A percentile compares a stretch with the other conserved stretches of the same genome.
These are phyloP conservation scores for Schizopora paradoxa DNA, from an alignment of 1,284 basidiomycete genomes.

Conservation along the genomic window DNA sequence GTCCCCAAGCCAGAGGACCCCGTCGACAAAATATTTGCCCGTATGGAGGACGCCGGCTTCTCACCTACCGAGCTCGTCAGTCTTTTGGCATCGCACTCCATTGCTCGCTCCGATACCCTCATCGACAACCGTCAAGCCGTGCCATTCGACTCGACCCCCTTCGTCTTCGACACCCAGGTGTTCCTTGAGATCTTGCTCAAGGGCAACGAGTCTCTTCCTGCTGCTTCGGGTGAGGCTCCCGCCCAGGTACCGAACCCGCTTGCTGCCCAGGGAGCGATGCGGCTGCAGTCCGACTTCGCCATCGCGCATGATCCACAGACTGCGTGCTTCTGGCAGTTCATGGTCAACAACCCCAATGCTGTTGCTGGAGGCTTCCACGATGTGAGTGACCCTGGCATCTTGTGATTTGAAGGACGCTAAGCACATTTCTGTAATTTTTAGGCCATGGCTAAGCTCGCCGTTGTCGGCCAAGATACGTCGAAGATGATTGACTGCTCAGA, in stretches of 20 bases:
- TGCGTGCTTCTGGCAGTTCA: slow-evolving; percentile 21
- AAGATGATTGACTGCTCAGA: slow-evolving; percentile 33
- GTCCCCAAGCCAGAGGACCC: slow-evolving; percentile 27
- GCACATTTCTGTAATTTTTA: slow-evolving; percentile 18
- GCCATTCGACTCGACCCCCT: slow-evolving; percentile 22
- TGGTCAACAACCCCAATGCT: slow-evolving; percentile 17
- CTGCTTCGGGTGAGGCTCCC: slow-evolving; percentile 5
- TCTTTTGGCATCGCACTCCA: slow-evolving; percentile 22
- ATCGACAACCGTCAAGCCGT: slow-evolving; percentile 13
- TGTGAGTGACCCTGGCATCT: not conserved
- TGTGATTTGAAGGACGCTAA: not conserved
- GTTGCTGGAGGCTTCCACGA: slow-evolving; percentile 14
- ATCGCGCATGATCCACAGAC: slow-evolving; percentile 10
- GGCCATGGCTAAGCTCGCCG: slow-evolving; percentile 32
- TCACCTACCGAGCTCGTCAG: slow-evolving; percentile 27
- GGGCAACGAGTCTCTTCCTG: slow-evolving; percentile 16
- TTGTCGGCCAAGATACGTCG: slow-evolving; percentile 28
- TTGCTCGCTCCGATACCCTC: slow-evolving; percentile 19
- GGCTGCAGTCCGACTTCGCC: slow-evolving; percentile 18
- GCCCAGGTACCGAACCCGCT: slow-evolving; percentile 12
- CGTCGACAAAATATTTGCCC: slow-evolving; percentile 26
- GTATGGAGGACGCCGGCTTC: slow-evolving; percentile 24
- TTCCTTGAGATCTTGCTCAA: slow-evolving; percentile 22
- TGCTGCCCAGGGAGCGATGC: slow-evolving; percentile 14
- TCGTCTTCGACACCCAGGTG: slow-evolving; percentile 22